These are phyloP conservation scores for Dryas alaskensis DNA, from an alignment of 306 rosid species.

Conservation along the genomic window DNA sequence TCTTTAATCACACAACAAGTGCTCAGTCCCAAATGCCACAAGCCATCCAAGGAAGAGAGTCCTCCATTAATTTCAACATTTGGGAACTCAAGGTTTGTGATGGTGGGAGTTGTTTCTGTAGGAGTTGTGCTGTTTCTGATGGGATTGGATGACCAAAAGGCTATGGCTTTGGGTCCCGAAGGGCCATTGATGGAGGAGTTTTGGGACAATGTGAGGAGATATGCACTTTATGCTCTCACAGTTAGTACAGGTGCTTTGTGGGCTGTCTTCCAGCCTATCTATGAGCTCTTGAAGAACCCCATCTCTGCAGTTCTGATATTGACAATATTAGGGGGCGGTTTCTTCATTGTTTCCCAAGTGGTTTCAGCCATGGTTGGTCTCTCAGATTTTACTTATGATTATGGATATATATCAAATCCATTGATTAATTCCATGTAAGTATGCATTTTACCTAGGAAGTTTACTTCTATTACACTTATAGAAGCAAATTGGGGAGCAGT, in stretches of 20 bases:
- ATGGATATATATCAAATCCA: conserved; percentile 27
- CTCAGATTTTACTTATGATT: conserved; percentile 70
- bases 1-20: too few species aligned
- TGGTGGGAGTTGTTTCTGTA: conserved; percentile 62
- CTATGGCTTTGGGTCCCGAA: conserved; percentile 82
- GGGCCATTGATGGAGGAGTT: conserved; percentile 93
- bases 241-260: conserved; percentile 87
- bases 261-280: conserved; percentile 56
- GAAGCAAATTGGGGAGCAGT: conserved; percentile 10
- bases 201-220: conserved; percentile 92
- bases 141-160: conserved; percentile 59
- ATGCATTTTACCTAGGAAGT: background rate
- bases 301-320: conserved; percentile 73
- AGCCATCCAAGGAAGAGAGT: background rate
- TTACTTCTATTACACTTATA: background rate
- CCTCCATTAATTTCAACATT: too few species aligned
- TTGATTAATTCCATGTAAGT: background rate
- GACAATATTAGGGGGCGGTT: conserved; percentile 55
- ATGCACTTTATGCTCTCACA: conserved; percentile 73
- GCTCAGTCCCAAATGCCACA: conserved; percentile 12
- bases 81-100: conserved; percentile 38
- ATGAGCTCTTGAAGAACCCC: conserved; percentile 78
- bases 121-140: conserved; percentile 52
- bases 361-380: conserved; percentile 90
- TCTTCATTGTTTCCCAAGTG: conserved; percentile 68